A percentile compares a stretch with the other conserved stretches of the same genome.
phyloP scores from a whole-genome alignment of 2,329 filamentous ascomycete genomes.

The Diaporthe longicolla region DNA sequence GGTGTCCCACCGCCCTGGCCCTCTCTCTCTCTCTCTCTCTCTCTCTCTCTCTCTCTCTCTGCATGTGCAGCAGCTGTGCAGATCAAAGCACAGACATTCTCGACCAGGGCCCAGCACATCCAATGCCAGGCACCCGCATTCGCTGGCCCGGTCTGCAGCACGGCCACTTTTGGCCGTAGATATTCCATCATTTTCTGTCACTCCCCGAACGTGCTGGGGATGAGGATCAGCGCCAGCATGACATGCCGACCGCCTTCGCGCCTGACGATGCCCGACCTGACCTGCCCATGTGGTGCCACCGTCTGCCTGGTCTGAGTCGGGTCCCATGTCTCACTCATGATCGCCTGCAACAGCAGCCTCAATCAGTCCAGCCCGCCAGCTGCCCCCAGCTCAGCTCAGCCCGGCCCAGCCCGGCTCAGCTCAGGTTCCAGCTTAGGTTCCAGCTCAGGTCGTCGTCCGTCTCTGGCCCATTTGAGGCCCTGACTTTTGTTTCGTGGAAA shows the following conservation, averaged over 20 bases:
- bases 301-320: slow-evolving; percentile 16
- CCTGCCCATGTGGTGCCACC: slow-evolving; percentile 9
- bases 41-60: background rate
- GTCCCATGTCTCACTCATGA: slow-evolving; percentile 22
- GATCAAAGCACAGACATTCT: slow-evolving; percentile 29
- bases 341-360: slow-evolving; percentile 23
- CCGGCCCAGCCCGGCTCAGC: background rate
- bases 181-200: background rate
- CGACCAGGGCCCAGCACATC: background rate
- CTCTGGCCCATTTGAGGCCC: background rate
- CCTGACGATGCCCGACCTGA: slow-evolving; percentile 30
- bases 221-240: slow-evolving; percentile 23
- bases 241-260: background rate
- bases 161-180: background rate
- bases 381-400: background rate
- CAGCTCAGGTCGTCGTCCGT: background rate
- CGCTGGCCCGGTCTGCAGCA: background rate
- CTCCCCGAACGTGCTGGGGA: background rate
- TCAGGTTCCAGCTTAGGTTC: background rate
- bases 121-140: slow-evolving; percentile 12
- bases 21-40: background rate
- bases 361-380: slow-evolving; percentile 5
- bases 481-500: slow-evolving; percentile 6
- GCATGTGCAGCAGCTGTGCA: slow-evolving; percentile 15
- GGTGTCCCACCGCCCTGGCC: slow-evolving; percentile 15